Base-by-base conservation (phyloP, 345 rosid genomes). In the Schrenkiella parvula region DNA sequence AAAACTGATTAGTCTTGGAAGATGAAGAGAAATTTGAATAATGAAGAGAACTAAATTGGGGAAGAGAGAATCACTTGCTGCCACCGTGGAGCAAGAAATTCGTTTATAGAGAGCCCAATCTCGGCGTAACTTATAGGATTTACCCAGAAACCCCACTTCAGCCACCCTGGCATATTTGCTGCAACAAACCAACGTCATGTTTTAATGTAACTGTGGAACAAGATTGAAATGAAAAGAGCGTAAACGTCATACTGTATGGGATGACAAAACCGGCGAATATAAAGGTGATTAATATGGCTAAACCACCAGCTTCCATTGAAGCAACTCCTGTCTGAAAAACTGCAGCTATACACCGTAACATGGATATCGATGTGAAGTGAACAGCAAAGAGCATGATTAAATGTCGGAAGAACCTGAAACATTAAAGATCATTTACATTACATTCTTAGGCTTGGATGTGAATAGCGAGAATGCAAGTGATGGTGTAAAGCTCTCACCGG, bases 21-120 rank as follows among this genome's bases (percentile, higher is more conserved):
- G 28, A 68, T 23, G 23, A 46, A 48, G 52, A 52, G 6, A 63
- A 41, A 6, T 10, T 29, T 39, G 54, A 0, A 54, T 63, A 37
- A 18, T 13, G 12, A 47, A 42, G 31, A 51, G 50, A 41, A 17
- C 42, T 14, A 54, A 35, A 48, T 7, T 32, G 8, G 25, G 21
- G 50, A 44, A 12, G 9, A 66, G 37, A 64, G 64, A 58, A 55
- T 58, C 56, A 89, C 96, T 82, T 84, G 75, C 41, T 84, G 81
- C 96, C 98, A 87, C 25, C 98, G 65, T 9, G 90, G 88, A 64
- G 96, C 87, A 35, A 80, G 88, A 70, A 92, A 88, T 53, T 92
- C 95, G 39, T 89, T 92, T 10, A 80, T 78, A 0, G 87, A 66
- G 47, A 90, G 69, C 8, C 89, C 98, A 48, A 88, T 88, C 71